Conservation (phyloP, 75 land plant genomes). For the Gnetum montanum region DNA sequence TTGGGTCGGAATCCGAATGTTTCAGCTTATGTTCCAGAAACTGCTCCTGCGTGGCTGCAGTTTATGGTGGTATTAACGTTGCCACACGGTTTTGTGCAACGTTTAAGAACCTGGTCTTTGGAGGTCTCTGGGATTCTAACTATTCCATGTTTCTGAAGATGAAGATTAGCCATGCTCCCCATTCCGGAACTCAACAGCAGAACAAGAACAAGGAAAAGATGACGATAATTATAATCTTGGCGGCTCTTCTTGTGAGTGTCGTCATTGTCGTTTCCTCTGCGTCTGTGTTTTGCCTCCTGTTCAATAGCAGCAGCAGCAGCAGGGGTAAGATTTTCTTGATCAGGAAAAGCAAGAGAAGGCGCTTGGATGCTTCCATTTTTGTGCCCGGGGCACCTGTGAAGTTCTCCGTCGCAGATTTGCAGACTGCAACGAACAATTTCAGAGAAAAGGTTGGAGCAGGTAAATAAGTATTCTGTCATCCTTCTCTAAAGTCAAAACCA, state of each 20-base stretch:
- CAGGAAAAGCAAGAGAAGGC: conserved; percentile 10
- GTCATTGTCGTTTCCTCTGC: conserved; percentile 18
- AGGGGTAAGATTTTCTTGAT: conserved; percentile 16
- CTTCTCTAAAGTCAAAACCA: too few relatives aligned
- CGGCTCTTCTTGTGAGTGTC: conserved; percentile 11
- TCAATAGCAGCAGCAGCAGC: conserved; percentile 15
- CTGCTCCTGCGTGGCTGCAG: conserved; percentile 45
- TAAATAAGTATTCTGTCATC: conserved; percentile 15
- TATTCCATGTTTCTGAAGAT: conserved; percentile 37
- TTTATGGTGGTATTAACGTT: conserved; percentile 34
- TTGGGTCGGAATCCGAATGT: conserved; percentile 15
- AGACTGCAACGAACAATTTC: conserved; percentile 29
- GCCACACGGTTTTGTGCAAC: conserved; percentile 35
- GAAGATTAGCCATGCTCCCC: conserved; percentile 12
- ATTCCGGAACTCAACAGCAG: neutral
- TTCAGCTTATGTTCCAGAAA: conserved; percentile 31
- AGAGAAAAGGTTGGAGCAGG: conserved; percentile 37
- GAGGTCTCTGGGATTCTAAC: conserved; percentile 33
- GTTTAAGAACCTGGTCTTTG: conserved; percentile 28
- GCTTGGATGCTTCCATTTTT: conserved; percentile 12
- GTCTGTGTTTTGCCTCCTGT: conserved; percentile 18
- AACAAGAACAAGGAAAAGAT: neutral
- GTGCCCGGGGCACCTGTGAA: conserved; percentile 28
- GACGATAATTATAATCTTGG: conserved; percentile 4
- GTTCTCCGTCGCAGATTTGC: conserved; percentile 35